Conservation (phyloP, 1,139 yeast species). For the Torulaspora globosa region DNA sequence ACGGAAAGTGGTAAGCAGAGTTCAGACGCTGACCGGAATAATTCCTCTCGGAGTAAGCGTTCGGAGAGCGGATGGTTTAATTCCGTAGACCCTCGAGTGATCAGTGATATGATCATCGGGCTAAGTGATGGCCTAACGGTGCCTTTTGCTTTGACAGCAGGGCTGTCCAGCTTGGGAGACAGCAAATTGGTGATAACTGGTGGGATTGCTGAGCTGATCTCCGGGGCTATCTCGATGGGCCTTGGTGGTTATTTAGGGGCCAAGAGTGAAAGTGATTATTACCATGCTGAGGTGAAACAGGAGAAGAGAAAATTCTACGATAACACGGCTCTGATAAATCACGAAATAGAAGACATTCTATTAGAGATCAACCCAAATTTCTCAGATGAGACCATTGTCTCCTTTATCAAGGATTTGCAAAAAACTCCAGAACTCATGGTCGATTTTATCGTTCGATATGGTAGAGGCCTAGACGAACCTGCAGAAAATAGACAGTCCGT, state of each 20-base stretch:
- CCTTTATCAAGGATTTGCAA: conserved; percentile 66
- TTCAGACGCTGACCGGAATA: conserved; percentile 13
- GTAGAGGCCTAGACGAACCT: conserved; percentile 78
- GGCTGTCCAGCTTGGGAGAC: conserved; percentile 71
- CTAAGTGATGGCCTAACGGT: conserved; percentile 78
- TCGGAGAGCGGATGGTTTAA: conserved; percentile 28
- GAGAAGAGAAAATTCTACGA: conserved; percentile 67
- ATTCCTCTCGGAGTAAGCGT: neutral
- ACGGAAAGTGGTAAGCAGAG: conserved; percentile 11
- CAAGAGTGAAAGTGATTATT: conserved; percentile 70
- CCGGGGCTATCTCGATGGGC: conserved; percentile 85
- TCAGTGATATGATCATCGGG: conserved; percentile 77
- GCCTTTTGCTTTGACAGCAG: conserved; percentile 82
- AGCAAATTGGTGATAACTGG: conserved; percentile 74
- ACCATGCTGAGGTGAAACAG: conserved; percentile 62
- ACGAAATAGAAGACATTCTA: conserved; percentile 70
- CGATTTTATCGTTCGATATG: conserved; percentile 70
- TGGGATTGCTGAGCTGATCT: conserved; percentile 79
- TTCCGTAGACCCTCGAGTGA: conserved; percentile 59
- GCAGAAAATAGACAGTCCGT: conserved; percentile 75
- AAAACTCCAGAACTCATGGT: conserved; percentile 63
- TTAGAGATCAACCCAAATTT: conserved; percentile 55
- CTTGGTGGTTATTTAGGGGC: conserved; percentile 81
- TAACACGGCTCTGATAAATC: conserved; percentile 51
- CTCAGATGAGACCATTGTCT: conserved; percentile 58